Evolutionary conservation across 352 stramenopile genomes (phyloP), one percentile per base, ranked within the genome.

Genomic region (Peronospora belbahrii): DNA sequence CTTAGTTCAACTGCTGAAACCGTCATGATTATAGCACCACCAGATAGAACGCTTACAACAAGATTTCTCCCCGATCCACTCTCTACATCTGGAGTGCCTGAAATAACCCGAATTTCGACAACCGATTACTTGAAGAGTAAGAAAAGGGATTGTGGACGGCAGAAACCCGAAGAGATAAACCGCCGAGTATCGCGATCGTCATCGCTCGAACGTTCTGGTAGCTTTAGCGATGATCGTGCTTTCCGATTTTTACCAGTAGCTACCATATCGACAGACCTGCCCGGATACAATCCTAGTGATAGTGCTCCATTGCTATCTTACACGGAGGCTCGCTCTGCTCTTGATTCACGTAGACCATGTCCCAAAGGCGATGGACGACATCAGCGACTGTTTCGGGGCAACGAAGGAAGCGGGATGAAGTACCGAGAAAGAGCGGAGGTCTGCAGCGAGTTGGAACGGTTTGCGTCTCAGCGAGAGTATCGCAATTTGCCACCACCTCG

Each of bases 71-170:
- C 11, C 11, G 43, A 24, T 15, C 19, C 43, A 31, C 32, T n/a
- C 3, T 33, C 38, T 8, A n/a, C 34, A 52, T 18, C 30, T 31
- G 38, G 30, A 30, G 13, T 24, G 20, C 11, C 42, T 46, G 27
- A 19, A 32, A 22, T 48, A 11, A 53, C n/a, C 31, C 48, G 63
- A 14, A 73, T 73, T 4, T 65, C 59, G 18, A n/a, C 63, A 1
- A 40, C 49, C 0, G 56, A 55, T 15, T 73, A 73, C 47, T 18
- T 64, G 10, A 54, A 51, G 17, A 52, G 24, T 14, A 56, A 18
- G 24, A 58, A 57, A 14, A 33, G 4, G 30, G 41, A 50, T 15
- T 13, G 11, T 25, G 44, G 42, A 18, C 48, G 47, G 14, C 30
- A 24, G 23, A 13, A 23, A 43, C 30, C 19, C 35, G 36, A 11